Base-by-base conservation (phyloP, 768 basidiomycete genomes). In the Rhizopogon vesiculosus region DNA sequence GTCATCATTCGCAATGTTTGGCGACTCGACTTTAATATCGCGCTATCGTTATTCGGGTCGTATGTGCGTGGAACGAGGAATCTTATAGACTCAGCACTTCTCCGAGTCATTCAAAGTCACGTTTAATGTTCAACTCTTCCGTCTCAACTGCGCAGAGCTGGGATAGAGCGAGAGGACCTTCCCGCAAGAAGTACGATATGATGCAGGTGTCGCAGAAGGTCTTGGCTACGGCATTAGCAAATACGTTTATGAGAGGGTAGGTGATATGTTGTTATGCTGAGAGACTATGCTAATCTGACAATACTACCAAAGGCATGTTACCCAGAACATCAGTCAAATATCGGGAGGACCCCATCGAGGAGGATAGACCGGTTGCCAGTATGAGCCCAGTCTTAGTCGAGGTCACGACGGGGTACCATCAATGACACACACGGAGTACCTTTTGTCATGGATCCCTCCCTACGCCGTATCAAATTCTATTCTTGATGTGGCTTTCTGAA, bases 101-200 rank as follows among this genome's bases (percentile, higher is more conserved):
- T 35, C 60, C 49, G 12, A 60, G 56, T 42, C 35, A 59, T 2
- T 29, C 45, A 42, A 69, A 70, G 16, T 60, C 75, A 1, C 68
- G 68, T 13, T 64, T 79, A 49, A 45, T 78, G 35, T 81, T 78
- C 58, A 74, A 71, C 12, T 72, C 70, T 3, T 76, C 76, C 1
- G 61, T 77, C 2, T 55, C 67, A 16, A 70, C 66, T 10, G 65
- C 66, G 0, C 61, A 64, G n/a, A 54, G 49, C 0, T 64, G 62
- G 60, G 50, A 63, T 3, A 29, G 40, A 41, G 42, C 25, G n/a
- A 46, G 40, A n/a, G 62, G 65, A 9, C 46, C 46, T 15, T 72
- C 51, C 72, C 72, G 7, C 73, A 77, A 52, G 69, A 69, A 33
- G 56, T 67, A 0, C 46, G 69, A 3, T 39, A 42, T 3, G 68